Evolutionary conservation across 2,329 filamentous ascomycete genomes (phyloP), one percentile per base, ranked within the genome.

Genomic region (Oidium heveae): DNA sequence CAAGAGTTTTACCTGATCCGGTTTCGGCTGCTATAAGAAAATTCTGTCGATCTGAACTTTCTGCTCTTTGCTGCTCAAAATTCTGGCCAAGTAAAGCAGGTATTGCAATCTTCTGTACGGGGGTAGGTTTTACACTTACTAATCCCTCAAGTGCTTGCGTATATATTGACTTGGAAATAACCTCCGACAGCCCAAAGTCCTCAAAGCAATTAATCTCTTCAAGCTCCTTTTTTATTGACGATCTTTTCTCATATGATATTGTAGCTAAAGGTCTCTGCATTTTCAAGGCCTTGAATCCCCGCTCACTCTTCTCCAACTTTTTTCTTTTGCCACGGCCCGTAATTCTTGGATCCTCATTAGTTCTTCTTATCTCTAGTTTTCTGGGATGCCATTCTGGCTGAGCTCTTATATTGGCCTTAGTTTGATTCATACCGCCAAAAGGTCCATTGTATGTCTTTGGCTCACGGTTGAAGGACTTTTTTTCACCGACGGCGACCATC

Each of bases 11-110:
- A 57, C 91, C 91, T 0, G 91, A 96, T 13, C 91, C 91, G 0
- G 91, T 98, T 71, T 98, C 91, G 12, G 91, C 91, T 4, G 91
- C 91, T 52, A 98, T 73, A 13, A 98, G 73, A 64, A 86, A 95
- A 68, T 71, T 75, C 57, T 69, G 68, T 39, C 62, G 59, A 43
- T 64, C 66, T 56, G 63, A 62, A 53, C 58, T 56, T 54, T 66
- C 62, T 54, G 55, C 66, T 61, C 63, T 63, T 58, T 56, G 58
- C 50, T 61, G 66, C 54, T 66, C 67, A 6, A 68, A 68, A 20
- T 67, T 63, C 22, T 72, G 65, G 15, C 79, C 77, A 50, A 94
- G 70, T 9, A 98, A 70, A 0, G 79, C 78, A 0, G 91, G 89
- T 56, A 98, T 89, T 0, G 88, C 87, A 54, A 96, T 74, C 57